Conservation (phyloP, 2,329 filamentous ascomycete species). For the Scytalidium lignicola region DNA sequence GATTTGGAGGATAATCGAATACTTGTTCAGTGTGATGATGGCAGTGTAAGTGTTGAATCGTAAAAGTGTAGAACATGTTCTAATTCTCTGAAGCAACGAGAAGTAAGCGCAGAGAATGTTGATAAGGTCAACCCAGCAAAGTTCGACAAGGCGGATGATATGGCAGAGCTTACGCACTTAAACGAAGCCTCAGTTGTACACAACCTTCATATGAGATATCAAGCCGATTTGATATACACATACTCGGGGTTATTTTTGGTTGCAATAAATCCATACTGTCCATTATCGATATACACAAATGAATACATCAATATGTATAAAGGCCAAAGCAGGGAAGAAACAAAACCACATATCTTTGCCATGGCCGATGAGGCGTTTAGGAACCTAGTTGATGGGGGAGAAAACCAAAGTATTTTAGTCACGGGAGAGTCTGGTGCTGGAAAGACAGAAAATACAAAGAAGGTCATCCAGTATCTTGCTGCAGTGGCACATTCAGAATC, state of each 20-base stretch:
- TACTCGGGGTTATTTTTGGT: conserved; percentile 97
- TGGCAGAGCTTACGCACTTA: conserved; percentile 96
- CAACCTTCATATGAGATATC: conserved; percentile 91
- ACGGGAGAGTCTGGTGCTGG: conserved; percentile 97
- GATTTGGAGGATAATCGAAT: conserved; percentile 66
- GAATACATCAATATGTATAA: conserved; percentile 99
- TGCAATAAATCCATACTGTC: conserved; percentile 94
- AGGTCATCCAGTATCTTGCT: conserved; percentile 97
- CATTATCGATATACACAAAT: conserved; percentile 89
- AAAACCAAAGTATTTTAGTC: conserved; percentile 96
- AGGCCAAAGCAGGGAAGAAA: conserved; percentile 84
- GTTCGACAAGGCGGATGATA: conserved; percentile 98
- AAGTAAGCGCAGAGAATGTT: conserved; percentile 79
- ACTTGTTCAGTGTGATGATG: conserved; percentile 89
- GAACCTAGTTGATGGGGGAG: conserved; percentile 88
- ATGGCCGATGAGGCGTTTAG: conserved; percentile 97
- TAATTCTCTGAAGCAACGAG: conserved; percentile 61
- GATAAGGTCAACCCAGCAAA: conserved; percentile 99
- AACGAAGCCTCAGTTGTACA: conserved; percentile 98
- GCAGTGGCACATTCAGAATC: conserved; percentile 86
- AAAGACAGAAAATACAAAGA: conserved; percentile 99
- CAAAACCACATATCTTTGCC: conserved; percentile 94
- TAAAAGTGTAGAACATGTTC: background rate
- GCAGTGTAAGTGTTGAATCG: conserved; percentile 55
- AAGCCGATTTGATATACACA: conserved; percentile 94